Evolutionary conservation across 202 grass and related monocot genomes (phyloP).

Genomic region (Cymbopogon flexuosus): DNA sequence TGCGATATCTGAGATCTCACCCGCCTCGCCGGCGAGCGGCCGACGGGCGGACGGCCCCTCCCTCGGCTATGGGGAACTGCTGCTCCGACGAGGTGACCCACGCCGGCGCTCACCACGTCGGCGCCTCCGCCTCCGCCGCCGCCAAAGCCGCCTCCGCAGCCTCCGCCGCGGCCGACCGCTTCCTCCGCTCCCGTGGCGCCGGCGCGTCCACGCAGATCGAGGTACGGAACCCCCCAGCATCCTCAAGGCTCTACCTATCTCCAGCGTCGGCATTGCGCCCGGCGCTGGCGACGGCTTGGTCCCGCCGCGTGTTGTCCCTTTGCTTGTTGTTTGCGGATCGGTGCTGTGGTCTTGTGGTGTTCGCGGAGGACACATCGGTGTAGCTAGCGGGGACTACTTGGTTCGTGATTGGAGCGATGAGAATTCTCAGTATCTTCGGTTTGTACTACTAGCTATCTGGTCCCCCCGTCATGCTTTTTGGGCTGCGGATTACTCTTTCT

Average conservation of each 20-base stretch:
- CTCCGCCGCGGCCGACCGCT: constrained; percentile 58
- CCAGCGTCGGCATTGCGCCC: constrained; percentile 15
- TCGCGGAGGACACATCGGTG: background rate
- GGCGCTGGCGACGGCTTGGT: background rate
- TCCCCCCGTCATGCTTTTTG: background rate
- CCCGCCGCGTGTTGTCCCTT: background rate
- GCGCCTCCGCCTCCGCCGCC: background rate
- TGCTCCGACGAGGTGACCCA: constrained; percentile 59
- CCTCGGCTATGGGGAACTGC: constrained; percentile 75
- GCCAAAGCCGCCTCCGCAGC: constrained; percentile 30
- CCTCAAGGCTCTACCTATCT: background rate
- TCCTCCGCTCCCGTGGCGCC: constrained; percentile 65
- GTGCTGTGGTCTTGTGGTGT: background rate
- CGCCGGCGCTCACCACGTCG: constrained; percentile 46
- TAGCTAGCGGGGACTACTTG: background rate
- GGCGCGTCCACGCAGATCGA: constrained; percentile 86
- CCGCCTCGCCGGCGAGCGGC: background rate
- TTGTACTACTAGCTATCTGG: background rate
- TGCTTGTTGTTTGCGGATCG: background rate
- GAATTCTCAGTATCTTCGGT: background rate
- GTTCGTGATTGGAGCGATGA: background rate
- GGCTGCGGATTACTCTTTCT: background rate
- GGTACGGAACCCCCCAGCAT: constrained; percentile 33
- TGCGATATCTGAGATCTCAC: constrained; percentile 31
- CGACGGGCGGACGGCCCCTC: background rate